Percentiles rank a stretch among this genome's conserved stretches.
Conservation (phyloP, 108 stramenopile genomes). For the Poteriospumella lacustris region DNA sequence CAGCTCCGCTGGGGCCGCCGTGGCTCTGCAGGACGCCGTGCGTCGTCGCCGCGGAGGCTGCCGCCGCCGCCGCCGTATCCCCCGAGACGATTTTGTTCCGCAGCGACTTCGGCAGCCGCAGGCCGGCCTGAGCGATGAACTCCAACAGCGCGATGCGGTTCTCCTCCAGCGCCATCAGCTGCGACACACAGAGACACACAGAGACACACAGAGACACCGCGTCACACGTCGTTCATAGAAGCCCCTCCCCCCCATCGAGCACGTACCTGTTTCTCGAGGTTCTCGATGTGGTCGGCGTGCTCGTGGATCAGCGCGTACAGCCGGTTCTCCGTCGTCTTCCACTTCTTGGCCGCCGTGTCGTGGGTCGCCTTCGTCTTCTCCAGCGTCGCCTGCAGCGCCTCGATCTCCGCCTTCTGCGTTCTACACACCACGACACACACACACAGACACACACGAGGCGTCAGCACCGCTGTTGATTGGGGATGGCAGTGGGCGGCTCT, state of each 20-base stretch:
- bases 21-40: too few relatives aligned
- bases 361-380: slow-evolving; percentile 11
- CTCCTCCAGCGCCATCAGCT: neutral
- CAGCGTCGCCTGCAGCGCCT: slow-evolving; percentile 12
- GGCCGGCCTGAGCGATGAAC: neutral
- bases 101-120: neutral
- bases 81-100: neutral
- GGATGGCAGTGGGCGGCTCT: too few relatives aligned
- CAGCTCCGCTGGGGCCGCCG: too few relatives aligned
- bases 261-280: slow-evolving; percentile 14
- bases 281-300: neutral
- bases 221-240: too few relatives aligned
- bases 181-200: neutral
- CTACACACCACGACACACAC: too few relatives aligned
- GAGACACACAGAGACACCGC: too few relatives aligned
- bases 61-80: neutral
- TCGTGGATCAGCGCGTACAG: neutral
- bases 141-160: neutral
- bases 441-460: too few relatives aligned
- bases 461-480: too few relatives aligned
- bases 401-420: slow-evolving; percentile 23
- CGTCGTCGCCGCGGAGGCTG: neutral
- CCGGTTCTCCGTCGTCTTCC: slow-evolving; percentile 1
- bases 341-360: slow-evolving; percentile 9
- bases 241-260: too few relatives aligned